A percentile compares a stretch with the other conserved stretches of the same genome.
These are phyloP conservation scores for Collybia sp. DNA, from an alignment of 768 basidiomycete genomes.

Conservation along the genomic window DNA sequence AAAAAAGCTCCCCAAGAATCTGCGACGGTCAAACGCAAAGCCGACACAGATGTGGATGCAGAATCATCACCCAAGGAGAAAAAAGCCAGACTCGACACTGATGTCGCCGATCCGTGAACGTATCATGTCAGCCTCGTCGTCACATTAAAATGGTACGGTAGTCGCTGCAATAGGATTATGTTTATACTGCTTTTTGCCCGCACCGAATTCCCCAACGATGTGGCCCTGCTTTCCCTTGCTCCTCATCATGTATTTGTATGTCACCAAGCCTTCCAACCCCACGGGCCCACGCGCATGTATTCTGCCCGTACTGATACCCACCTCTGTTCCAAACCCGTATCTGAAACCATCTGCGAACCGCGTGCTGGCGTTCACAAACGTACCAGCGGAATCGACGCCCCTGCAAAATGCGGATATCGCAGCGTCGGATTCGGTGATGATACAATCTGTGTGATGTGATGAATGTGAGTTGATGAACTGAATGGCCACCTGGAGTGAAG, in stretches of 20 bases:
- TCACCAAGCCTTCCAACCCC: constrained; percentile 88
- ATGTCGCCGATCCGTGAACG: neutral
- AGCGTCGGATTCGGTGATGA: constrained; percentile 75
- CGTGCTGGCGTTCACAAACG: constrained; percentile 93
- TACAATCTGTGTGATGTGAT: constrained; percentile 93
- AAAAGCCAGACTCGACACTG: constrained; percentile 55
- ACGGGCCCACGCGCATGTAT: constrained; percentile 97
- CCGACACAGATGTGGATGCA: constrained; percentile 43
- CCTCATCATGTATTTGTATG: constrained; percentile 92
- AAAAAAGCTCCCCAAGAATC: constrained; percentile 43
- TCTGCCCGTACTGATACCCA: constrained; percentile 94
- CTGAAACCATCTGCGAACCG: constrained; percentile 96
- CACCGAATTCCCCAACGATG: constrained; percentile 82
- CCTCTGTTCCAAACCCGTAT: constrained; percentile 97
- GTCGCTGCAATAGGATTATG: constrained; percentile 46
- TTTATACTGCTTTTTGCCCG: constrained; percentile 71
- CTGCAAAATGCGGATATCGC: constrained; percentile 74
- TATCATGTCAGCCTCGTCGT: neutral
- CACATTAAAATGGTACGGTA: constrained; percentile 42
- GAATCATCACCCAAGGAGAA: constrained; percentile 50
- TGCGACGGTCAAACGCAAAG: constrained; percentile 60
- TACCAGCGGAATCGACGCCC: constrained; percentile 88
- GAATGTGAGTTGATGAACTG: constrained; percentile 89
- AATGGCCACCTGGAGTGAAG: constrained; percentile 72
- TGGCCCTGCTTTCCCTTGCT: constrained; percentile 75